These are phyloP conservation scores for Coffea eugenioides DNA, from an alignment of 257 asterid species.

Conservation along the genomic window DNA sequence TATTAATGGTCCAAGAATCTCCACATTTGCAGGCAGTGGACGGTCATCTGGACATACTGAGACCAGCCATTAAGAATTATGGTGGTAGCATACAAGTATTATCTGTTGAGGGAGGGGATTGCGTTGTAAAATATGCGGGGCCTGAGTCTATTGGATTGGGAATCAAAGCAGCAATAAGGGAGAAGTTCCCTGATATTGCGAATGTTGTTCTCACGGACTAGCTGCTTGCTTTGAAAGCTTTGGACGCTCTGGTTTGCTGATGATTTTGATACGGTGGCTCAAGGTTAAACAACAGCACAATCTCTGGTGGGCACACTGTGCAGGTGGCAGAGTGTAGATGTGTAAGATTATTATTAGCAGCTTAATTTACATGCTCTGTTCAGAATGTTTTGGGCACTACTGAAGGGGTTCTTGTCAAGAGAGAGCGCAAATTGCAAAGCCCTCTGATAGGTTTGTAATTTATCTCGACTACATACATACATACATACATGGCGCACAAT, in stretches of 20 bases:
- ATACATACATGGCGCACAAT: too few relatives aligned
- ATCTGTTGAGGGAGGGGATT: conserved; percentile 60
- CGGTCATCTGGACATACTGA: conserved; percentile 65
- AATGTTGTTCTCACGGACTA: conserved; percentile 61
- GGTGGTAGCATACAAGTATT: conserved; percentile 84
- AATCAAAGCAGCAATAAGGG: conserved; percentile 89
- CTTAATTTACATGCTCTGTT: background rate
- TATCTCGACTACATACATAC: too few relatives aligned
- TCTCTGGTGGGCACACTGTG: too few relatives aligned
- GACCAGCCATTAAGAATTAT: conserved; percentile 86
- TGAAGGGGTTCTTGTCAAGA: background rate
- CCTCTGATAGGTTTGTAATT: background rate
- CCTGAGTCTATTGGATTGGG: conserved; percentile 90
- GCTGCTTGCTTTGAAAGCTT: conserved; percentile 6
- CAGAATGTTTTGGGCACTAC: background rate
- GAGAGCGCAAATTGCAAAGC: background rate
- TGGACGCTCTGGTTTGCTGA: background rate
- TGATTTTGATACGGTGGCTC: background rate
- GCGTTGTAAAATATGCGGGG: conserved; percentile 64
- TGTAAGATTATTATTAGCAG: background rate
- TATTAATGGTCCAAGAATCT: background rate
- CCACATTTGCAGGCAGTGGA: conserved; percentile 62
- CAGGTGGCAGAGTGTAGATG: background rate
- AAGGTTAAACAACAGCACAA: background rate
- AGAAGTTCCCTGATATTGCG: conserved; percentile 74